Evolutionary conservation across 75 land plant species (phyloP), one percentile per base, ranked within the genome.

Genomic region (Cunninghamia lanceolata): DNA sequence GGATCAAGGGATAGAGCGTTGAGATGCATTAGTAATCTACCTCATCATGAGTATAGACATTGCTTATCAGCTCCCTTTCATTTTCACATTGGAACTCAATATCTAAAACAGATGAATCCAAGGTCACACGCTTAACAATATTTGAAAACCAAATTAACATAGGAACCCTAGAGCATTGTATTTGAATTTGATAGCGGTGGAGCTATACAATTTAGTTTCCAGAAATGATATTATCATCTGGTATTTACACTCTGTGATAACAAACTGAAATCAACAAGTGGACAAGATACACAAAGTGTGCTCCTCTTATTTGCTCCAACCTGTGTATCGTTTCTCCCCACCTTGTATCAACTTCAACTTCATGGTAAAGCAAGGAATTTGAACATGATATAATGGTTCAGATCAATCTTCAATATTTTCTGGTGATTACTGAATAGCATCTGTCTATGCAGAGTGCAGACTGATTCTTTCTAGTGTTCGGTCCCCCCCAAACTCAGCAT

Each of bases 401-500:
- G 68, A 63, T 63, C 68, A 63, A 63, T 63, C 19, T 34, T 34
- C 38, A 34, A 73, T 73, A 32, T 0, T 14, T 73, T 34, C 36
- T 73, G 75, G 13, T 34, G 38, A 73, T 32, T 73, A 34, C 15
- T 34, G 15, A 34, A 32, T 36, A 10, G 30, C 84, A 45, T 54
- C 84, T 47, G 83, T 50, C 36, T 86, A 90, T 14, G 90, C 89
- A 40, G 92, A 89, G 28, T 87, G 89, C 79, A 91, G 34, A 13
- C 86, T 81, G 34, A 87, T 83, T 85, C 89, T 47, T 17, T 73
- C 91, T 9, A 91, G 75, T 21, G 84, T 56, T 78, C 85, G 85
- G 78, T 83, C 90, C 53, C 89, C 91, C 15, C 68, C 68, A 83
- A 87, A 93, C 17, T 91, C 92, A 2, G 91, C 93, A 87, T 89